Evolutionary conservation across 768 basidiomycete species (phyloP).

Genomic region (Kwoniella sp.): DNA sequence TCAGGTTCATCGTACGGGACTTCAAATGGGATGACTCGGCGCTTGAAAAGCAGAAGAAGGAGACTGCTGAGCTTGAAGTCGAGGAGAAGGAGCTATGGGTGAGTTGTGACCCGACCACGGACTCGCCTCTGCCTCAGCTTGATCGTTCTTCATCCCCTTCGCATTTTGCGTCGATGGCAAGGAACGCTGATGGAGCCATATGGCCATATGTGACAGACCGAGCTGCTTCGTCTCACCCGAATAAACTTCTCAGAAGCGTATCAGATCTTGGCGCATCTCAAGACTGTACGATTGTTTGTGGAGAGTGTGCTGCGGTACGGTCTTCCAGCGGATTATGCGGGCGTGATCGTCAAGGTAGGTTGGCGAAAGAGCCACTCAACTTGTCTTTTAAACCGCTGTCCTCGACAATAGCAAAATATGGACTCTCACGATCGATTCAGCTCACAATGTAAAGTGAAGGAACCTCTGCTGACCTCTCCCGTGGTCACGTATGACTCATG

Average conservation of each 20-base stretch:
- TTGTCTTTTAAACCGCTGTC: no score
- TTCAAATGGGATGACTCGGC: conserved; percentile 85
- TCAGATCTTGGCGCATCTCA: conserved; percentile 89
- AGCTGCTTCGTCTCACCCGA: conserved; percentile 81
- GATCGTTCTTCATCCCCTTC: no score
- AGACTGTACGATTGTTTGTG: conserved; percentile 84
- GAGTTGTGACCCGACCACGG: no score
- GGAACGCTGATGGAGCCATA: not conserved
- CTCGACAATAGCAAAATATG: no score
- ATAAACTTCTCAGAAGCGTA: conserved; percentile 98
- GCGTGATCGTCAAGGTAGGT: conserved; percentile 74
- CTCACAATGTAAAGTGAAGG: no score
- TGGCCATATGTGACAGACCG: conserved; percentile 64
- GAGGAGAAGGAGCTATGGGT: conserved; percentile 99
- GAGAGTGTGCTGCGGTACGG: conserved; percentile 96
- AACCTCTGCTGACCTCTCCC: not conserved
- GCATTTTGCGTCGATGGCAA: no score
- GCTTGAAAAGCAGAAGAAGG: conserved; percentile 75
- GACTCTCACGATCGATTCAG: no score
- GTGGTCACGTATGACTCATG: not conserved
- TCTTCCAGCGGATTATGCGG: conserved; percentile 85
- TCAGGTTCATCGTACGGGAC: conserved; percentile 90
- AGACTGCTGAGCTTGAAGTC: conserved; percentile 69
- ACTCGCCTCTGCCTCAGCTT: no score
- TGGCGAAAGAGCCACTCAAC: no score